Base-by-base conservation (phyloP, 148 eudicot species). In the Persicaria tinctoria region DNA sequence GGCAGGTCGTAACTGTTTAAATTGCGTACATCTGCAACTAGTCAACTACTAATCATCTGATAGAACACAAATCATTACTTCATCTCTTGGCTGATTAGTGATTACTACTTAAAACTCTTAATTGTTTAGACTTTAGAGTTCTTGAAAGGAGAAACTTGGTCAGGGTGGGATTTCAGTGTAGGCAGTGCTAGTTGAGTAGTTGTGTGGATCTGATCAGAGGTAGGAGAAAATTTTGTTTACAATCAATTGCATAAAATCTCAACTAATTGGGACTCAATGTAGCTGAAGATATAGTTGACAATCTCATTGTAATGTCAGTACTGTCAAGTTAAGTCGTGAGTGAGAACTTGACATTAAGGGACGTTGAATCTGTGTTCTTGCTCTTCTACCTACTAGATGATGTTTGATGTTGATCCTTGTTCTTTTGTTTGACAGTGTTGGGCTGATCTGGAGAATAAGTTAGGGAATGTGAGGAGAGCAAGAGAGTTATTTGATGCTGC, bases 401-500 rank as follows among this genome's bases (percentile, higher is more conserved):
- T 10, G 17, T 6, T 38, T 23, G 7, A 14, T 72, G 46, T 59
- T 17, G 50, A 47, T 66, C 68, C 27, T 20, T 56, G 66, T 16
- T 47, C 60, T 81, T 80, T 78, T 71, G 74, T 41, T 48, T 18
- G n/a, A 55, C 80, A 95, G 99, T 92, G 99, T 51, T 92, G 97
- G 99, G 99, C 97, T 75, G 92, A 92, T 83, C 83, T 95, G 74
- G 99, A 95, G 76, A 90, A 81, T 76, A 90, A 84, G 81, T 57
- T 88, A 81, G 96, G 99, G 9, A 92, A 90, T 63, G 79, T 83
- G 46, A 87, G 97, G 84, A 92, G 81, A 84, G 97, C 99, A 23
- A 77, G 97, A 79, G 91, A 92, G 77, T 57, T 95, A 72, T 95
- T 95, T 77, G 99, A 95, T 76, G 99, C 99, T 13, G 91, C 99